These are phyloP conservation scores for Madurella fahalii DNA, from an alignment of 2,329 filamentous ascomycete species.

Conservation along the genomic window DNA sequence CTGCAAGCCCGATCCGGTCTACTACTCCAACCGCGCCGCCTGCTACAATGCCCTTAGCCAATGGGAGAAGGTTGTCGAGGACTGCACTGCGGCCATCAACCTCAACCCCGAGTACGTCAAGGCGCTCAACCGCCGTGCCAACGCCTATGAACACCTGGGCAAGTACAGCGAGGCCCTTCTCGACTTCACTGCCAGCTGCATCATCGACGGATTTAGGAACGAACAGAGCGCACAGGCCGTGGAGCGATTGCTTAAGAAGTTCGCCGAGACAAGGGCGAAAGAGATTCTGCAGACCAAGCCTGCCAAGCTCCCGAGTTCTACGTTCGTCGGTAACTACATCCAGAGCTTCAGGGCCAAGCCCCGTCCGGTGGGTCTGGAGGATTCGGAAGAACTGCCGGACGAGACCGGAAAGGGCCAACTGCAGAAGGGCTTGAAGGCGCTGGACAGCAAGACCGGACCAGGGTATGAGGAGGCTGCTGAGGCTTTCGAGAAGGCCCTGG, in stretches of 20 bases:
- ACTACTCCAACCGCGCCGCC: constrained; percentile 97
- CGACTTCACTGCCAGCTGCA: constrained; percentile 98
- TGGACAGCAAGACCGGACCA: constrained; percentile 83
- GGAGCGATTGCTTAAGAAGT: constrained; percentile 91
- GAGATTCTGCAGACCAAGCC: constrained; percentile 80
- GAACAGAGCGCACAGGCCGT: constrained; percentile 84
- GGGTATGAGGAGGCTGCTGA: constrained; percentile 84
- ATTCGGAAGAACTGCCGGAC: constrained; percentile 70
- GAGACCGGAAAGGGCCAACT: constrained; percentile 81
- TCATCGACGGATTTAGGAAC: constrained; percentile 96
- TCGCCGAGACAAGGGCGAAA: constrained; percentile 91
- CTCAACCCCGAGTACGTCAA: constrained; percentile 97
- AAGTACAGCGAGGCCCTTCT: constrained; percentile 91
- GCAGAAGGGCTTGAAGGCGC: constrained; percentile 73
- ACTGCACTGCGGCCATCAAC: constrained; percentile 89
- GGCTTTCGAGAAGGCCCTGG: constrained; percentile 83
- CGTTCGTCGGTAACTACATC: constrained; percentile 97
- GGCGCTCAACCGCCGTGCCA: constrained; percentile 91
- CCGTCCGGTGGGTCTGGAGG: constrained; percentile 76
- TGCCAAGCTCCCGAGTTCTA: constrained; percentile 88
- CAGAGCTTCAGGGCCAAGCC: constrained; percentile 91
- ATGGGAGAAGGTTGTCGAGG: constrained; percentile 95
- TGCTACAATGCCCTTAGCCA: constrained; percentile 92
- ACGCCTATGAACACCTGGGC: constrained; percentile 90
- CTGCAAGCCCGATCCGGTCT: constrained; percentile 95